Base-by-base conservation (phyloP, 768 basidiomycete genomes). In the Russula lepida region DNA sequence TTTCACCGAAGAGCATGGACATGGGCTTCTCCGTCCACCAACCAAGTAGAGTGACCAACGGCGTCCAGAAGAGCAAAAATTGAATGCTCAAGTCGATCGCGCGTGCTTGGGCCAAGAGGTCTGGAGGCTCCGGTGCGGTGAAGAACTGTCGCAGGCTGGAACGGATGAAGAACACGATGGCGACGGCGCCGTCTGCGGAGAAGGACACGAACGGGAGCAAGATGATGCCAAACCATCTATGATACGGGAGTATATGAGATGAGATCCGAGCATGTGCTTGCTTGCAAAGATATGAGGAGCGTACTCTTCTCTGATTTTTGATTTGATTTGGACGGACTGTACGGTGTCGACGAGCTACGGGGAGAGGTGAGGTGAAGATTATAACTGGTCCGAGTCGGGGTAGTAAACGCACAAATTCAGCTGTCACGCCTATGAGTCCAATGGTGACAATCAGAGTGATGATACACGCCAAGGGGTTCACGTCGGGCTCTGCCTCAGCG, bases 71-170 rank as follows among this genome's bases (percentile, higher is more conserved):
- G 12, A 89, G 75, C 19, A 78, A 78, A 70, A 90, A 89, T 67
- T 90, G 88, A 59, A 89, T 88, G 67, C 83, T 84, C 49, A 89
- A 77, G 69, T 90, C 88, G 60, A 90, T 90, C 6, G 86, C 83
- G 25, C 83, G 78, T 0, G 78, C 85, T 68, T 81, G 82, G 0
- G 88, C 88, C 23, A 88, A 73, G n/a, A 78, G 77, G 6, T 76
- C 74, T 1, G 85, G 85, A 17, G 80, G 66, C 41, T 69, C 73
- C 0, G 74, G 73, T 4, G 74, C 70, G 41, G 69, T 68, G 67
- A 80, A 73, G 63, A 79, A 70, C 56, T 77, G 73, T 39, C 73
- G 73, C 54, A 79, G 68, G 39, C 74, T 53, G 43, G 75, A 76
- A 25, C 77, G 79, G 30, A 80, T 30, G 71, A 85, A 87, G 70